A percentile compares a stretch with the other conserved stretches of the same genome.
phyloP scores from a whole-genome alignment of 2,329 filamentous ascomycete species.

The Arthrobotrys entomopaga region DNA sequence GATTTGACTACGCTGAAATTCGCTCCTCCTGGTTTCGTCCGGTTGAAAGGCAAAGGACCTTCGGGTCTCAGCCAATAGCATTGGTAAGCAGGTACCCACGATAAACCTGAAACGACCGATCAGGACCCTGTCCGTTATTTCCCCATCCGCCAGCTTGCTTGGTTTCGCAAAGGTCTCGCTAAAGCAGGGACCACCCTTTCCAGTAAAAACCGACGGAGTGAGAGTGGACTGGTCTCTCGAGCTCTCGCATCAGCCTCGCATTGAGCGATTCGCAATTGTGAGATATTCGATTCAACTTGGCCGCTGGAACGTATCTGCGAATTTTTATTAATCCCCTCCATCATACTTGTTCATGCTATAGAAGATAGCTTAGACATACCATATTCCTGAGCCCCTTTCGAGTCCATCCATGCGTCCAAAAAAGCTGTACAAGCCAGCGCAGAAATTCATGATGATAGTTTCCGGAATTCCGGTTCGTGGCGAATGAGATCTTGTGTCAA shows the following conservation, averaged over 20 bases:
- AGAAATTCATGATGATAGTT: neutral
- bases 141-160: conserved; percentile 46
- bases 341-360: neutral
- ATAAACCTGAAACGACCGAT: conserved; percentile 56
- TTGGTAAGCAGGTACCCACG: conserved; percentile 34
- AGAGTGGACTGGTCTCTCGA: neutral
- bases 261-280: conserved; percentile 39
- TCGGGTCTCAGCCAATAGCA: conserved; percentile 31
- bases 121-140: conserved; percentile 50
- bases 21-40: conserved; percentile 49
- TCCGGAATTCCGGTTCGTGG: no score
- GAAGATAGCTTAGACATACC: no score
- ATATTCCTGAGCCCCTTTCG: no score
- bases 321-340: neutral
- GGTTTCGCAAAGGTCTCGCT: conserved; percentile 50
- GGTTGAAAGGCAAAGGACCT: conserved; percentile 22
- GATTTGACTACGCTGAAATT: conserved; percentile 49
- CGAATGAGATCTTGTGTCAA: conserved; percentile 4
- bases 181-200: conserved; percentile 20
- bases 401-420: no score
- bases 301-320: neutral
- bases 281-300: conserved; percentile 2
- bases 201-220: neutral
- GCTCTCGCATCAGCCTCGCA: conserved; percentile 27
- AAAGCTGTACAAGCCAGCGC: neutral